These are phyloP conservation scores for Vaccinium myrtillus DNA, from an alignment of 148 eudicot species.

Conservation along the genomic window DNA sequence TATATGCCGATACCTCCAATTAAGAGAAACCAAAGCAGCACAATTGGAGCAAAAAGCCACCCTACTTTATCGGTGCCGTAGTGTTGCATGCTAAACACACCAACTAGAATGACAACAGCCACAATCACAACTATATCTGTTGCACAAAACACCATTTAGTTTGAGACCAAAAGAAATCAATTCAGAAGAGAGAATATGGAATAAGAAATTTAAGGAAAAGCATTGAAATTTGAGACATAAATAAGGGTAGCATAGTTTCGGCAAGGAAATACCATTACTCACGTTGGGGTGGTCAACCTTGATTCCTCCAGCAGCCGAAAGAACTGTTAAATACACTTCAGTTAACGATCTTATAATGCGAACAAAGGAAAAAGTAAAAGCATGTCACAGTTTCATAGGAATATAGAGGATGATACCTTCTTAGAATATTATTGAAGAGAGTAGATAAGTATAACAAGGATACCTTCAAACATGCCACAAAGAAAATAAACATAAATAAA, in stretches of 20 bases:
- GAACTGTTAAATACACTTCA: conserved; percentile 50
- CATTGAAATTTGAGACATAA: neutral
- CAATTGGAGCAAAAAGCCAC: conserved; percentile 95
- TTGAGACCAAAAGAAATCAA: neutral
- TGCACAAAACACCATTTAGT: conserved; percentile 16
- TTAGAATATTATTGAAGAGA: neutral
- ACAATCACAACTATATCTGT: conserved; percentile 89
- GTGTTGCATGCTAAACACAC: conserved; percentile 91
- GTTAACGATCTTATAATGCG: conserved; percentile 4
- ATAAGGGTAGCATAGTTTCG: neutral
- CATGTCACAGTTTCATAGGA: neutral
- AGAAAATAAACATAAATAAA: neutral
- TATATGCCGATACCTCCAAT: conserved; percentile 90
- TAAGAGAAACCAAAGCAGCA: conserved; percentile 85
- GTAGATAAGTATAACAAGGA: neutral
- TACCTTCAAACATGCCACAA: neutral
- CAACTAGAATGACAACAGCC: conserved; percentile 81
- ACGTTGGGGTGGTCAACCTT: conserved; percentile 78
- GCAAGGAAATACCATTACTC: conserved; percentile 59
- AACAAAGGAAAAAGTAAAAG: neutral
- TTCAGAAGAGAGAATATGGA: neutral
- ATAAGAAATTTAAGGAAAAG: neutral
- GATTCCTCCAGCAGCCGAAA: conserved; percentile 96
- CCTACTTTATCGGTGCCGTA: conserved; percentile 96
- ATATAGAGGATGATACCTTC: neutral